Base-by-base conservation (phyloP, 257 asterid species). In the Petrea volubilis region DNA sequence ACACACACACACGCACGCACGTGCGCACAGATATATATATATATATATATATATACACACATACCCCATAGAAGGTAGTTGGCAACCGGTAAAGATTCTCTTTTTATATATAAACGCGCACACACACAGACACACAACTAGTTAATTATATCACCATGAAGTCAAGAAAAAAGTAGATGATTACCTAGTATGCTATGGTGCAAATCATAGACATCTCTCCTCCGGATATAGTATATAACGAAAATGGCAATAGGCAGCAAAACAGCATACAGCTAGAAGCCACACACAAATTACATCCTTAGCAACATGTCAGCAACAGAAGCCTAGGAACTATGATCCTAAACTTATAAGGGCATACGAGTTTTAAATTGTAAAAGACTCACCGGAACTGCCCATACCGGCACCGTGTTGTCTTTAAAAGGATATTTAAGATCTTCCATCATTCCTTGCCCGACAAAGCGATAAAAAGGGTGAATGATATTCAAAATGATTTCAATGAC, bases 361-460 rank as follows among this genome's bases (percentile, higher is more conserved):
- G 24, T 59, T 28, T 40, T 28, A 34, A 15, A 41, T 33, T 40
- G 55, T 6, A 62, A 49, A 8, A 60, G 47, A 72, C 96, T 90
- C 80, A 92, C 96, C 15, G 98, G 98, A 79, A 92, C 96, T 44
- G 96, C 60, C 96, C 96, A 92, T 29, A 86, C 69, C 1, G 98
- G 98, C 21, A 92, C 92, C 0, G 98, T 92, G 73, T 90, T 86
- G 7, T 83, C 90, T 74, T 92, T 85, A 89, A 92, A 78, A 25
- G 98, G 98, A 74, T 90, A 92, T 73, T 17, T 90, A 47, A 92
- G 92, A 83, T 92, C 96, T 0, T 79, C 64, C 89, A 92, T 70
- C 96, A 92, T 92, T 73, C 57, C 91, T 73, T 53, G 3, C 70
- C 98, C 96, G 38, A 92, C 96, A 53, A 79, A 92, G 14, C 98